Evolutionary conservation across 73 alveolate species (phyloP).

Genomic region (Breviolum minutum): DNA sequence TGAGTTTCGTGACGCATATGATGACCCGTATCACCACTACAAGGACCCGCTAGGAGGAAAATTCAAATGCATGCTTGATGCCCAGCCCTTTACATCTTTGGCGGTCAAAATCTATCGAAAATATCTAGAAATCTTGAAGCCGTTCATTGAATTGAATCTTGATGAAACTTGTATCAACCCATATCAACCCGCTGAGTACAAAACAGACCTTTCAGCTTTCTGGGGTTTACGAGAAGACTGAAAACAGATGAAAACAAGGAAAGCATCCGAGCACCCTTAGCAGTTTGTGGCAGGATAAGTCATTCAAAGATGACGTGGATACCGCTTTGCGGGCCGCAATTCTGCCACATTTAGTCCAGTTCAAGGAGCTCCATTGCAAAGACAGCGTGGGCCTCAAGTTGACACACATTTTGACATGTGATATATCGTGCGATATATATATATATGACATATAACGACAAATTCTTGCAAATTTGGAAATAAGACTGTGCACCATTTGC

Average conservation of each 20-base stretch:
- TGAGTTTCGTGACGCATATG: slow-evolving; percentile 82
- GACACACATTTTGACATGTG: neutral
- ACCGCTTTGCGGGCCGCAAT: slow-evolving; percentile 89
- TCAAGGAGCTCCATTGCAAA: slow-evolving; percentile 90
- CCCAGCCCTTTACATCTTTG: no score
- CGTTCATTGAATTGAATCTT: neutral
- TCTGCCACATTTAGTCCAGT: slow-evolving; percentile 68
- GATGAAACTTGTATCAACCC: neutral
- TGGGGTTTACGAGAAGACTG: no score
- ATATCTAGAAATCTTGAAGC: neutral
- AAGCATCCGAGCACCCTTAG: neutral
- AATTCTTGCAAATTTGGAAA: no score
- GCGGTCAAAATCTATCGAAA: neutral
- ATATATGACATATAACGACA: no score
- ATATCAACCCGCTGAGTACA: no score
- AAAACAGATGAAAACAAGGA: no score
- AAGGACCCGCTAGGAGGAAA: slow-evolving; percentile 5
- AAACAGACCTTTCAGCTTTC: no score
- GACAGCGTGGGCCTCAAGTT: slow-evolving; percentile 37
- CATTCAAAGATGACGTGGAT: slow-evolving; percentile 87
- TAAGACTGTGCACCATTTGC: no score
- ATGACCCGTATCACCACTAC: slow-evolving; percentile 91
- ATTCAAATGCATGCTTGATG: neutral
- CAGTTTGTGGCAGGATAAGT: slow-evolving; percentile 44
- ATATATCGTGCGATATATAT: neutral